A percentile compares a stretch with the other conserved stretches of the same genome.
Evolutionary conservation across 2,329 filamentous ascomycete genomes (phyloP).

Genomic region (Ceratocystiopsis minuta): DNA sequence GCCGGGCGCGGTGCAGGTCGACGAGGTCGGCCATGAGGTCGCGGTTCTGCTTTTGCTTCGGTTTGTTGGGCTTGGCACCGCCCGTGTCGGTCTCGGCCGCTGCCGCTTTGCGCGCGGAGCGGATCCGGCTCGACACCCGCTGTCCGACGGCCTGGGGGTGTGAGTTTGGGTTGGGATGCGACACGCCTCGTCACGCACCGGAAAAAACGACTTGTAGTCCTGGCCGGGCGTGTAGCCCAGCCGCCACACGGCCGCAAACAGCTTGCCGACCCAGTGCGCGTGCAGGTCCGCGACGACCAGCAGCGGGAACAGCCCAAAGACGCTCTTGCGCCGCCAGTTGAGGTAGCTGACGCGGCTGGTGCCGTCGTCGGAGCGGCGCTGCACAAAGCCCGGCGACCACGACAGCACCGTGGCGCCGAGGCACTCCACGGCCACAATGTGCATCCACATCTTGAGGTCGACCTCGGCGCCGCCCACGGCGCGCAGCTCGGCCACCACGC

Average conservation of each 20-base stretch:
- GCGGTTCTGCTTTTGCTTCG: conserved; percentile 4
- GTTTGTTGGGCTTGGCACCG: too few relatives aligned
- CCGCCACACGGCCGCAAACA: conserved; percentile 25
- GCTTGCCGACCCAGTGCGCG: conserved; percentile 18
- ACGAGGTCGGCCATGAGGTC: conserved; percentile 31
- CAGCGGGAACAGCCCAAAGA: conserved; percentile 31
- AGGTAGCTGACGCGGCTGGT: conserved; percentile 30
- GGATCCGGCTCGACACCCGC: conserved; percentile 2
- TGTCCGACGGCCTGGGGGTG: conserved; percentile 1
- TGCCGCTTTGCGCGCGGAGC: background rate
- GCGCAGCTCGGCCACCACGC: conserved; percentile 19
- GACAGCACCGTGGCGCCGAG: conserved; percentile 30
- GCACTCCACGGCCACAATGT: conserved; percentile 34
- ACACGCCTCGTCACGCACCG: conserved; percentile 16
- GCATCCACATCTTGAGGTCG: conserved; percentile 37
- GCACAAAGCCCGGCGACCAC: conserved; percentile 32
- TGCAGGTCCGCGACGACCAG: conserved; percentile 22
- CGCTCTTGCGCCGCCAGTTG: conserved; percentile 32
- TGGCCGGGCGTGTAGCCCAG: conserved; percentile 26
- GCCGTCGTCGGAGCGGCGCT: conserved; percentile 24
- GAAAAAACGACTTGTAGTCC: conserved; percentile 30
- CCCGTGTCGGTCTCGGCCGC: background rate
- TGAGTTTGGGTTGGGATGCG: background rate
- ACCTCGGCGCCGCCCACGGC: conserved; percentile 21
- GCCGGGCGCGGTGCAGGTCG: conserved; percentile 24